Base-by-base conservation (phyloP, 1,139 yeast genomes). In the Saccharomycopsis hybrid region DNA sequence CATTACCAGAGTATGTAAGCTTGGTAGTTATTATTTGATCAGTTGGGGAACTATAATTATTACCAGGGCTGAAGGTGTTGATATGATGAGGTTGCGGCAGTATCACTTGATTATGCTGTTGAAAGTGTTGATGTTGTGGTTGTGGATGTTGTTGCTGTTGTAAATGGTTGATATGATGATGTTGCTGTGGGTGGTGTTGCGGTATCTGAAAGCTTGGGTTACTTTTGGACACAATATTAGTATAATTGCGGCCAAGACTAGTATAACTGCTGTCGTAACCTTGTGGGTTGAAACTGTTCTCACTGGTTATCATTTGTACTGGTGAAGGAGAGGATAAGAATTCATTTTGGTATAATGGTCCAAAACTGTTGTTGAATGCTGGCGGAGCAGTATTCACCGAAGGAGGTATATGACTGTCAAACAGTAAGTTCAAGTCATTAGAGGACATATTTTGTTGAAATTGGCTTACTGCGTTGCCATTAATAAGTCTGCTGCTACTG, bases 131-230 rank as follows among this genome's bases (percentile, higher is more conserved):
- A n/a, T n/a, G n/a, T n/a, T n/a, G n/a, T n/a, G n/a, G n/a, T n/a
- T n/a, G n/a, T n/a, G n/a, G n/a, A n/a, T n/a, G n/a, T n/a, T n/a
- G n/a, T n/a, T n/a, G n/a, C n/a, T n/a, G n/a, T n/a, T n/a, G n/a
- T 45, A 3, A 9, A 28, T n/a, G 5, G 18, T n/a, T 18, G 18
- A 29, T 4, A 29, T 7, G 46, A 18, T 8, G 24, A 5, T 11
- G 33, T 11, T 7, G 4, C 46, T 24, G 35, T 9, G 7, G 48
- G 46, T 25, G 46, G 11, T 25, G 48, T 33, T 41, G 48, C 13
- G 4, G 32, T 29, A 7, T 3, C 46, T 44, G 48, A 9, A 9
- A 30, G 40, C 42, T n/a, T 5, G 25, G 40, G 7, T 37, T 18
- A 37, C 25, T 37, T 7, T 37, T 37, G 8, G 8, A 8, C 9